phyloP scores from a whole-genome alignment of 768 basidiomycete genomes.

The Leccinum pellstonianum region DNA sequence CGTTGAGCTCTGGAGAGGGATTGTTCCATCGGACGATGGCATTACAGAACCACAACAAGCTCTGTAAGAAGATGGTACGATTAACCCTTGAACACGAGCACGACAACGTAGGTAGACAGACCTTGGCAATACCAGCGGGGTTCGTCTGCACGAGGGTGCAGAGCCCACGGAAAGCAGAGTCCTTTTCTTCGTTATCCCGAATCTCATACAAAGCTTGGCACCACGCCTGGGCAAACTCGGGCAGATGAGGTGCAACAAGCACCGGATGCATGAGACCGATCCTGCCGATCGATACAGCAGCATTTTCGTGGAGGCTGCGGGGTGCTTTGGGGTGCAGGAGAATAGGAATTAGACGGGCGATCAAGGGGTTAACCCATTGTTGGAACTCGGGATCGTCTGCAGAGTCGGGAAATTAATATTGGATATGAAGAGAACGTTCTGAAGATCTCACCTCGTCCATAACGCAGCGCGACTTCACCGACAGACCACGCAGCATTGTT shows the following conservation, averaged over 20 bases:
- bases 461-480: constrained; percentile 93
- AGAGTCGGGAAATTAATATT: constrained; percentile 10
- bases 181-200: constrained; percentile 99
- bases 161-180: constrained; percentile 96
- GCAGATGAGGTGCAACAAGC: constrained; percentile 84
- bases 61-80: constrained; percentile 44
- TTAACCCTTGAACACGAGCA: constrained; percentile 7
- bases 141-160: constrained; percentile 95
- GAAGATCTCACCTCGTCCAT: constrained; percentile 61
- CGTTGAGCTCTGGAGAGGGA: constrained; percentile 87
- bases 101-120: constrained; percentile 35
- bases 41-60: constrained; percentile 96
- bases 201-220: constrained; percentile 97
- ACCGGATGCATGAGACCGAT: constrained; percentile 91
- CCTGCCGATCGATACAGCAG: constrained; percentile 96
- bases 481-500: constrained; percentile 99
- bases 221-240: constrained; percentile 93
- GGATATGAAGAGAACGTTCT: background rate
- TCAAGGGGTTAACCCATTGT: constrained; percentile 86
- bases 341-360: constrained; percentile 88
- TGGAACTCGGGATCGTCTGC: constrained; percentile 83
- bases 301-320: constrained; percentile 93
- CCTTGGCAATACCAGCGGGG: constrained; percentile 91
- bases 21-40: constrained; percentile 94
- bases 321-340: constrained; percentile 91